Conservation (phyloP, 1,139 yeast species). For the Yamadazyma aaseri region DNA sequence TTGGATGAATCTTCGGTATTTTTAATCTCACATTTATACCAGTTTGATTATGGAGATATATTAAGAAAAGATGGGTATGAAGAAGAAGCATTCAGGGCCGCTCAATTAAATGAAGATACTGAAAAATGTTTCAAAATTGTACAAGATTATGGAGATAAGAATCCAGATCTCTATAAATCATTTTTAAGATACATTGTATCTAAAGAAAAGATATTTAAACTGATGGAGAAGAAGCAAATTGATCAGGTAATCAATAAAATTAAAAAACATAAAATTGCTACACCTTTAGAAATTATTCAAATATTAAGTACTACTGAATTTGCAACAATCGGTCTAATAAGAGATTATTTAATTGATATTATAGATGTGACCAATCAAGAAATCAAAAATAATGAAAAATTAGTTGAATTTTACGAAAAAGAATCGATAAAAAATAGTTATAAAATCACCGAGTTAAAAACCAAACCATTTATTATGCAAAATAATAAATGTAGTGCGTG, state of each 20-base stretch:
- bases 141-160: conserved; percentile 57
- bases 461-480: conserved; percentile 63
- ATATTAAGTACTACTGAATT: conserved; percentile 53
- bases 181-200: conserved; percentile 70
- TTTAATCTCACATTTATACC: conserved; percentile 65
- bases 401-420: conserved; percentile 64
- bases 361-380: conserved; percentile 64
- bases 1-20: conserved; percentile 63
- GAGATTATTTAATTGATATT: conserved; percentile 64
- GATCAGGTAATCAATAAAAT: conserved; percentile 51
- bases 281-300: conserved; percentile 76
- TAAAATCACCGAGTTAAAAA: conserved; percentile 51
- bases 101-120: conserved; percentile 59
- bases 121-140: conserved; percentile 56
- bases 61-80: conserved; percentile 49
- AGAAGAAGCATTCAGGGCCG: conserved; percentile 64
- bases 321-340: conserved; percentile 72
- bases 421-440: conserved; percentile 61
- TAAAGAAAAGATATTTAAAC: conserved; percentile 48
- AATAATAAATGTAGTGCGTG: conserved; percentile 74
- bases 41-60: conserved; percentile 49
- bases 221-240: conserved; percentile 56
- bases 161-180: conserved; percentile 63
- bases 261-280: conserved; percentile 52
- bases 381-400: conserved; percentile 62